Percentiles rank a stretch among this genome's conserved stretches.
Evolutionary conservation across 2,329 filamentous ascomycete genomes (phyloP).

Genomic region (Immersiporthe knoxdaviesiana): DNA sequence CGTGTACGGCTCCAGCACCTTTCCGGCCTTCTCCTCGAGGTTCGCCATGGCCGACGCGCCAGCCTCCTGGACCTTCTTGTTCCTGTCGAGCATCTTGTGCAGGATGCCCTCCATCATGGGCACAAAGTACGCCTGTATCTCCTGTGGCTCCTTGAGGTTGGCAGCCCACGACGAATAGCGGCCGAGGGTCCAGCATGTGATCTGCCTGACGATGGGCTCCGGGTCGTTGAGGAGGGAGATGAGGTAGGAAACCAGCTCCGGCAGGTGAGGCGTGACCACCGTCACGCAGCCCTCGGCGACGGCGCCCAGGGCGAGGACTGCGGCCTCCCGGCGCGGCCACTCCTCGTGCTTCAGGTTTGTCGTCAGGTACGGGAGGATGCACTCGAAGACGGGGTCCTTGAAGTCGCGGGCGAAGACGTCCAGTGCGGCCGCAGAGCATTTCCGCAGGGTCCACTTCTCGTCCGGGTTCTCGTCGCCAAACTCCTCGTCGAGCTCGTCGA

Average conservation of each 20-base stretch:
- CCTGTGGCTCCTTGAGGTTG: constrained; percentile 65
- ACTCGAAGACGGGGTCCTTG: constrained; percentile 82
- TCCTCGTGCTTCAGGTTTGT: constrained; percentile 85
- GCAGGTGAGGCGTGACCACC: constrained; percentile 86
- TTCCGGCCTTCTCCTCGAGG: constrained; percentile 89
- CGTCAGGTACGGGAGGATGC: constrained; percentile 89
- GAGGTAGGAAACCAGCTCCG: constrained; percentile 87
- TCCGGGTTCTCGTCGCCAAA: constrained; percentile 84
- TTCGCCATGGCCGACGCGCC: constrained; percentile 95
- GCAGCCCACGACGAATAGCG: constrained; percentile 94
- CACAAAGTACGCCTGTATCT: constrained; percentile 81
- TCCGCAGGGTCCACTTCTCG: constrained; percentile 91
- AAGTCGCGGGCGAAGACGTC: constrained; percentile 95
- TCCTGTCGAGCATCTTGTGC: constrained; percentile 91
- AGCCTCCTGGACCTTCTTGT: constrained; percentile 97
- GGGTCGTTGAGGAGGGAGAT: constrained; percentile 81
- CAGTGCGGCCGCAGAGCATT: constrained; percentile 93
- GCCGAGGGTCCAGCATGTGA: constrained; percentile 96
- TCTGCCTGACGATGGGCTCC: constrained; percentile 91
- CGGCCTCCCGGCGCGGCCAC: constrained; percentile 92
- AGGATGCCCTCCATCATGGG: constrained; percentile 97
- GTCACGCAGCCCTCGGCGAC: constrained; percentile 94
- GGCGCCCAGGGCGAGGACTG: constrained; percentile 89
- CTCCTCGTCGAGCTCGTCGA: constrained; percentile 72
- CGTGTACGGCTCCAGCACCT: constrained; percentile 80